Percentiles rank a stretch among this genome's conserved stretches.
These are phyloP conservation scores for Sporothrix inflata DNA, from an alignment of 2,329 filamentous ascomycete species.

Conservation along the genomic window DNA sequence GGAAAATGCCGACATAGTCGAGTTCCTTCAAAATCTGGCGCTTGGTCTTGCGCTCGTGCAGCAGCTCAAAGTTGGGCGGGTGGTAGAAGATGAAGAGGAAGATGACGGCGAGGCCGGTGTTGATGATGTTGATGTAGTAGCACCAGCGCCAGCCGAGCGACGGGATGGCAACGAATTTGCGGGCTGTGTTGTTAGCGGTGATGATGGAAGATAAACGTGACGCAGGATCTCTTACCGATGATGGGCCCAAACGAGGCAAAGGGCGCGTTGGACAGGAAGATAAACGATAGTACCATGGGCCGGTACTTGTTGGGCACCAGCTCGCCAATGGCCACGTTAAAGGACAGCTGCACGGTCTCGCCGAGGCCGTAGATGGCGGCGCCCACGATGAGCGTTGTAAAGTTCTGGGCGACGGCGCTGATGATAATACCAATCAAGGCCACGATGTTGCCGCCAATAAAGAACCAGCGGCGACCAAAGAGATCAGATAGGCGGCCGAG, in stretches of 20 bases:
- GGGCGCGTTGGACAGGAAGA: constrained; percentile 43
- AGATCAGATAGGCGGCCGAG: constrained; percentile 46
- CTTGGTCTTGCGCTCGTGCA: constrained; percentile 46
- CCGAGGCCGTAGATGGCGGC: constrained; percentile 44
- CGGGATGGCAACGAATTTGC: constrained; percentile 42
- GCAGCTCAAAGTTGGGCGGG: constrained; percentile 46
- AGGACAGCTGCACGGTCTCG: constrained; percentile 45
- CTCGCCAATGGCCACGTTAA: constrained; percentile 46
- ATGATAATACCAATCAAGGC: constrained; percentile 44
- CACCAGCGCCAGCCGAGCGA: constrained; percentile 47
- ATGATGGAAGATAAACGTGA: too few species aligned
- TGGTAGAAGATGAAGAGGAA: constrained; percentile 48
- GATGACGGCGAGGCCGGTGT: constrained; percentile 41
- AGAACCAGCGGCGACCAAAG: constrained; percentile 47
- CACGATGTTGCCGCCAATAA: constrained; percentile 44
- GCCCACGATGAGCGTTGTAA: constrained; percentile 43
- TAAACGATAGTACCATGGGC: constrained; percentile 41
- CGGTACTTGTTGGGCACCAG: constrained; percentile 50
- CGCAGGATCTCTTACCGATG: constrained; percentile 36
- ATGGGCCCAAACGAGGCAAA: constrained; percentile 39
- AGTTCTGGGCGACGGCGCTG: constrained; percentile 42
- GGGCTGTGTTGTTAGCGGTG: neutral
- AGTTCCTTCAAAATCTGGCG: constrained; percentile 42
- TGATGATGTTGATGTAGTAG: constrained; percentile 48
- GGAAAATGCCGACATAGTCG: constrained; percentile 49